Evolutionary conservation across 441 rosid genomes (phyloP).

Genomic region (Jatropha multifida): DNA sequence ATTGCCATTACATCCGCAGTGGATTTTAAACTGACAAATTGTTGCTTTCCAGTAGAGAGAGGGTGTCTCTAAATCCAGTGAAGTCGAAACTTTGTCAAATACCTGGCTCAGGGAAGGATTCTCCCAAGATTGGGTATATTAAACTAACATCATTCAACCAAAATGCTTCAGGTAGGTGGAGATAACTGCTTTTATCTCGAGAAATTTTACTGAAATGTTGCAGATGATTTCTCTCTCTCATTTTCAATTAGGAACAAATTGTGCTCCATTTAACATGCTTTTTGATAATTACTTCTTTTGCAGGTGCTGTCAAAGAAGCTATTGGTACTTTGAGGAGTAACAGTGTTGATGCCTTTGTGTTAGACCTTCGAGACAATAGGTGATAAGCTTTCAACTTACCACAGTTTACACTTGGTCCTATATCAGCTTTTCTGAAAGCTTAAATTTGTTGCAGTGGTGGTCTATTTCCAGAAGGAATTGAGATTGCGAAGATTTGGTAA

Average conservation of each 20-base stretch:
- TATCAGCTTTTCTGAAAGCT: conserved; percentile 39
- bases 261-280: not conserved
- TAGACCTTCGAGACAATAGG: conserved; percentile 99
- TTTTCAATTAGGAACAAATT: not conserved
- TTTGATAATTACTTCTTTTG: conserved; percentile 24
- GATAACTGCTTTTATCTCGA: conserved; percentile 2
- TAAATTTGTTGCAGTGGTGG: conserved; percentile 83
- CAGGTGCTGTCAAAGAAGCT: conserved; percentile 88
- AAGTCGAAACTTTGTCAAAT: conserved; percentile 80
- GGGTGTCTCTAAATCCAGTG: conserved; percentile 82
- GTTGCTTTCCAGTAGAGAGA: conserved; percentile 64
- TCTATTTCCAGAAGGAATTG: conserved; percentile 94
- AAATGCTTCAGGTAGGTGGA: conserved; percentile 75
- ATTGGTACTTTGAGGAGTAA: conserved; percentile 64
- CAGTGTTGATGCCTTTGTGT: conserved; percentile 68
- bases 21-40: conserved; percentile 16
- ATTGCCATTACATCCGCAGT: not conserved
- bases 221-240: not conserved
- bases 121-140: conserved; percentile 82
- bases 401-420: conserved; percentile 25
- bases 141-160: conserved; percentile 82
- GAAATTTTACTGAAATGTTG: not conserved
- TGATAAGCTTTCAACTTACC: conserved; percentile 38
- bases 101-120: conserved; percentile 66
- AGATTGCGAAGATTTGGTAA: conserved; percentile 95